Conservation (phyloP, 2,329 filamentous ascomycete genomes). For the Acarospora socialis region DNA sequence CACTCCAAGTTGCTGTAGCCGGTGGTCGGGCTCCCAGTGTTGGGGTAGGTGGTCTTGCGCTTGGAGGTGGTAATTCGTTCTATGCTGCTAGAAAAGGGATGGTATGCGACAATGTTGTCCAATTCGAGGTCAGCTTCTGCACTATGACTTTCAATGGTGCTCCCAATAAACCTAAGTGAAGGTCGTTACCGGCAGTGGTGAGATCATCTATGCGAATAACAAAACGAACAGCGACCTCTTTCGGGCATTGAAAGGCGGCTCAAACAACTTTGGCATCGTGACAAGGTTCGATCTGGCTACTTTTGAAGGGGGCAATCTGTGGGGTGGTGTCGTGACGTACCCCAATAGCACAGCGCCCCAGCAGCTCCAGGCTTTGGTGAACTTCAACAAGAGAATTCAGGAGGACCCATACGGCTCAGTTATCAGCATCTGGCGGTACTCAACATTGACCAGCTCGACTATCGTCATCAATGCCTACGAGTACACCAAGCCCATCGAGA, state of each 20-base stretch:
- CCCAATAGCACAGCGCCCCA: slow-evolving; percentile 4
- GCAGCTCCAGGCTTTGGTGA: slow-evolving; percentile 4
- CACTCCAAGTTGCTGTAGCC: slow-evolving; percentile 12
- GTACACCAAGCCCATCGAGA: slow-evolving; percentile 24
- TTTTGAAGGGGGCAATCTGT: slow-evolving; percentile 18
- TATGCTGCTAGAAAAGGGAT: slow-evolving; percentile 20
- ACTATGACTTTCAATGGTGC: background rate
- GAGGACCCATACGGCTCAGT: slow-evolving; percentile 9
- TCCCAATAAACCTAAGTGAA: slow-evolving; percentile 5
- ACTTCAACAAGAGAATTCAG: slow-evolving; percentile 3
- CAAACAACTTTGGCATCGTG: slow-evolving; percentile 29
- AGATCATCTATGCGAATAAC: slow-evolving; percentile 24
- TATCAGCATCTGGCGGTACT: slow-evolving; percentile 5
- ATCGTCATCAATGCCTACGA: slow-evolving; percentile 21
- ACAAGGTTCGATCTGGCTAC: slow-evolving; percentile 27
- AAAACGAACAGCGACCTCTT: slow-evolving; percentile 24
- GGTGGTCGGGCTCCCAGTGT: slow-evolving; percentile 17
- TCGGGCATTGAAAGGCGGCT: slow-evolving; percentile 29
- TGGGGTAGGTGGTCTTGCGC: slow-evolving; percentile 17
- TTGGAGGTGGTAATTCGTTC: slow-evolving; percentile 17
- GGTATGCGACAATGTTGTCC: slow-evolving; percentile 19
- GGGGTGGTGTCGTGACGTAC: slow-evolving; percentile 21
- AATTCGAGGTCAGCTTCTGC: slow-evolving; percentile 15
- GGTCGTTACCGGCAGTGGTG: slow-evolving; percentile 26
- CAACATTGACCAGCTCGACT: background rate